Base-by-base conservation (phyloP, 176 grass and related monocot species). In the Raddia distichophylla region DNA sequence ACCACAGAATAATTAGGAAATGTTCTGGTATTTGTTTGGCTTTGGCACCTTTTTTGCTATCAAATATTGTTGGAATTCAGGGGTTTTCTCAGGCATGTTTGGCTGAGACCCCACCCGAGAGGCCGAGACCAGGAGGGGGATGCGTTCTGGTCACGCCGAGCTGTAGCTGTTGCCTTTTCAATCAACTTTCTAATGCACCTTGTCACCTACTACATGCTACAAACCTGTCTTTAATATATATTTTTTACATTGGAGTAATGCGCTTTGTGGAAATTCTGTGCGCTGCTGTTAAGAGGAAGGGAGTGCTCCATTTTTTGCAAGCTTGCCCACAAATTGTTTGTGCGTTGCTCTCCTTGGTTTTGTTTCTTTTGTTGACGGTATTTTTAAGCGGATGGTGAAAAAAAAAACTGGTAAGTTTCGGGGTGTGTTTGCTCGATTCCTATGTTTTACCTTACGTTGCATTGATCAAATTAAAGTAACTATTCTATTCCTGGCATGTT, bases 1-100 rank as follows among this genome's bases (percentile, higher is more conserved):
- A 35, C 66, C 58, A n/a, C 56, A 18, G 6, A 90, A 86, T 86
- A 86, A 90, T 67, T n/a, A 67, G 44, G 8, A 71, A 18, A 77
- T 60, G 2, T 37, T 80, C 12, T 52, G 73, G 61, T 45, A 77
- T 57, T 18, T 71, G 9, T 37, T 52, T 33, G 51, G 14, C 40
- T 74, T 73, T 83, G 64, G 32, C 79, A 19, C 35, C 20, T 67
- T 70, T 80, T 37, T 80, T 37, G 64, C 8, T 82, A 73, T 54
- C 22, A 63, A 61, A 54, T 70, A 11, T 42, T n/a, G 35, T 54
- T 76, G 10, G 55, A n/a, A 53, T 54, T 63, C 7, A 14, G 59
- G 13, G 55, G 22, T 13, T 76, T 5, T 65, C 51, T 60, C 22
- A 33, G 9, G 60, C 51, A 10, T 59, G 13, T 34, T 47, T 47